Percentiles rank a stretch among this genome's conserved stretches.
phyloP scores from a whole-genome alignment of 2,329 filamentous ascomycete species.

The Lasiodiplodia citricola region DNA sequence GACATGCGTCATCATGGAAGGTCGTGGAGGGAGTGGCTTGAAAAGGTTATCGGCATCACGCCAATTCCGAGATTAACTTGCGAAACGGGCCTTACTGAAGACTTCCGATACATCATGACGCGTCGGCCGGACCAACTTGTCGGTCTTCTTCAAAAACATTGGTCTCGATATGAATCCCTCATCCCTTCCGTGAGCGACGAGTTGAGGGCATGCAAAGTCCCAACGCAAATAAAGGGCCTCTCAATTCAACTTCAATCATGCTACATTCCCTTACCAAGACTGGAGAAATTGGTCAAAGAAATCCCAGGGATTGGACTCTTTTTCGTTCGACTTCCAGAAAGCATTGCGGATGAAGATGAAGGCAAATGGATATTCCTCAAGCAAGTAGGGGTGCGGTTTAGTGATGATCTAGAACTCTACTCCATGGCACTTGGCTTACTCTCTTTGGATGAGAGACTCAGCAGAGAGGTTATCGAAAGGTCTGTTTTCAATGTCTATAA shows the following conservation, averaged over 20 bases:
- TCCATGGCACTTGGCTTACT: too few relatives aligned
- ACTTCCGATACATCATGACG: not conserved
- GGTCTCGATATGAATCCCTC: not conserved
- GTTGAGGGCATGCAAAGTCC: not conserved
- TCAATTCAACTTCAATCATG: not conserved
- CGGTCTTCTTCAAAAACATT: not conserved
- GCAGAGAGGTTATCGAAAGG: too few relatives aligned
- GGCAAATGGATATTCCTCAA: not conserved
- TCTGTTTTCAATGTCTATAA: not conserved
- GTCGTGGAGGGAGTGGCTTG: not conserved
- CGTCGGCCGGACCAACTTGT: not conserved
- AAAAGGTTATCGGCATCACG: not conserved
- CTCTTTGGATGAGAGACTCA: too few relatives aligned
- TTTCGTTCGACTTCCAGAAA: not conserved
- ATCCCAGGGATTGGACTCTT: not conserved
- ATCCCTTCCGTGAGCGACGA: not conserved
- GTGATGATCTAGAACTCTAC: not conserved
- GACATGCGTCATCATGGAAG: not conserved
- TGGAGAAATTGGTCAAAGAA: not conserved
- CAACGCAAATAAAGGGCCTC: not conserved
- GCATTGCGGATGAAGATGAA: not conserved
- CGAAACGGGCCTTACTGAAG: not conserved
- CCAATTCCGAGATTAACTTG: not conserved
- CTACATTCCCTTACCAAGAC: not conserved
- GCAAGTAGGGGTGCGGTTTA: not conserved